Percentiles rank a stretch among this genome's conserved stretches.
Evolutionary conservation across 2,329 filamentous ascomycete genomes (phyloP).

Genomic region (Diaporthe aspalathi): DNA sequence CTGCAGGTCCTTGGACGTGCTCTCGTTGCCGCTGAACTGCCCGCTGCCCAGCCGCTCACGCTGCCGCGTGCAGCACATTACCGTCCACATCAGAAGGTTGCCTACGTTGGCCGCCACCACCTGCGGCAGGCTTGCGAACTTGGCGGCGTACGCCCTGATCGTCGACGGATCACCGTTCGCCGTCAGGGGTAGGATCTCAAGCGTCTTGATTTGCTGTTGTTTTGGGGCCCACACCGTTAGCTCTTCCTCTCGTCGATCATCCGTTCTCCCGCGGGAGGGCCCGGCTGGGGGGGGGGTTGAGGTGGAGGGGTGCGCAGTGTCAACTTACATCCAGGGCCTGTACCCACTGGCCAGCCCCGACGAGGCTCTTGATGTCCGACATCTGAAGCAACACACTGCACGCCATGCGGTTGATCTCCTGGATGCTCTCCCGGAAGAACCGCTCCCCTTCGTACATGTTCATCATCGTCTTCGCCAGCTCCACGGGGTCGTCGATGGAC

Average conservation of each 20-base stretch:
- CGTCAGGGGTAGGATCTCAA: constrained; percentile 84
- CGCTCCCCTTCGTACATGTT: constrained; percentile 70
- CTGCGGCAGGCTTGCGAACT: constrained; percentile 81
- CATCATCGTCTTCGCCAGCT: constrained; percentile 71
- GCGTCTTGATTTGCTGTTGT: constrained; percentile 71
- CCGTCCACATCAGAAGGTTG: constrained; percentile 92
- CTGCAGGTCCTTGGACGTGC: constrained; percentile 71
- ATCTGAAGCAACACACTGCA: constrained; percentile 69
- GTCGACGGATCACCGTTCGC: constrained; percentile 79
- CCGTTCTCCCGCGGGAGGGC: neutral
- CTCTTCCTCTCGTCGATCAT: neutral
- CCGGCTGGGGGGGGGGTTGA: too few species aligned
- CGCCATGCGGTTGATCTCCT: constrained; percentile 66
- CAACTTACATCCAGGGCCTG: constrained; percentile 68
- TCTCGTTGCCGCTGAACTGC: constrained; percentile 79
- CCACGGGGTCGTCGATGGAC: constrained; percentile 69
- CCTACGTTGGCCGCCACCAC: constrained; percentile 90
- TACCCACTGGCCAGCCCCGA: constrained; percentile 67
- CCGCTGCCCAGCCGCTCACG: constrained; percentile 76
- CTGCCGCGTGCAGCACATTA: constrained; percentile 85
- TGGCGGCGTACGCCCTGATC: constrained; percentile 83
- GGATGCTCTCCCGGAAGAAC: constrained; percentile 70
- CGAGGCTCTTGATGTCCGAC: constrained; percentile 69
- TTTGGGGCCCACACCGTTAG: neutral
- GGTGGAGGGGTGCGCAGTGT: neutral